phyloP scores from a whole-genome alignment of 2,329 filamentous ascomycete genomes.

The Cordyceps pruinosa region DNA sequence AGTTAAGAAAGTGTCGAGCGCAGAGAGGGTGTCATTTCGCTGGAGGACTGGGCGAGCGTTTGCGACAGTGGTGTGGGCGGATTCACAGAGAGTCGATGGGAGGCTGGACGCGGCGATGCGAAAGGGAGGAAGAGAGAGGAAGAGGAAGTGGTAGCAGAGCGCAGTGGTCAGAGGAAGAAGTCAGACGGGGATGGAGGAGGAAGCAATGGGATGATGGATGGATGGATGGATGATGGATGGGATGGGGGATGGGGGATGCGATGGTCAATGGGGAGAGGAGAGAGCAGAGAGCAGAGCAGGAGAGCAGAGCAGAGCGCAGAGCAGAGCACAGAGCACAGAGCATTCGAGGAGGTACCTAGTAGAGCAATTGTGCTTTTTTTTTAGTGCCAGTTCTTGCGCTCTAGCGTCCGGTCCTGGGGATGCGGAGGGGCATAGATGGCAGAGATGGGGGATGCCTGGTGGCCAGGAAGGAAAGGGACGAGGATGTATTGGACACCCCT shows the following conservation, averaged over 20 bases:
- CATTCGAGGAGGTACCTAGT: too few species aligned
- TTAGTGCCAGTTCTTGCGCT: constrained; percentile 7
- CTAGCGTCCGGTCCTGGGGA: constrained; percentile 7
- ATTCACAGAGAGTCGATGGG: too few species aligned
- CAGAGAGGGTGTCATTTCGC: constrained; percentile 8
- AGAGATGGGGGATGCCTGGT: background rate
- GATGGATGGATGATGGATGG: too few species aligned
- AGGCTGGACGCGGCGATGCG: background rate
- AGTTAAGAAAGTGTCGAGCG: background rate
- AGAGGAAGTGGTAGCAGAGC: too few species aligned
- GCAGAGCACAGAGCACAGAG: background rate
- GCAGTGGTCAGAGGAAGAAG: too few species aligned
- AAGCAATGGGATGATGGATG: too few species aligned
- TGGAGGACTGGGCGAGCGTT: background rate
- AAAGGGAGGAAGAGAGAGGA: background rate
- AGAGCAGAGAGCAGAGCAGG: background rate
- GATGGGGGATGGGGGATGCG: too few species aligned
- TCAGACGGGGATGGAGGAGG: too few species aligned
- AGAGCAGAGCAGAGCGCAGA: background rate
- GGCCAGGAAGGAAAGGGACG: background rate
- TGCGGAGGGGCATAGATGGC: background rate
- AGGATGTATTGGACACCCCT: too few species aligned
- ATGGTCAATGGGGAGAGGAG: too few species aligned
- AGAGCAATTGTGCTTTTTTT: constrained; percentile 8
- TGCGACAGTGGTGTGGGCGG: background rate